These are phyloP conservation scores for Tolypocladium tropicale DNA, from an alignment of 2,329 filamentous ascomycete species.

Conservation along the genomic window DNA sequence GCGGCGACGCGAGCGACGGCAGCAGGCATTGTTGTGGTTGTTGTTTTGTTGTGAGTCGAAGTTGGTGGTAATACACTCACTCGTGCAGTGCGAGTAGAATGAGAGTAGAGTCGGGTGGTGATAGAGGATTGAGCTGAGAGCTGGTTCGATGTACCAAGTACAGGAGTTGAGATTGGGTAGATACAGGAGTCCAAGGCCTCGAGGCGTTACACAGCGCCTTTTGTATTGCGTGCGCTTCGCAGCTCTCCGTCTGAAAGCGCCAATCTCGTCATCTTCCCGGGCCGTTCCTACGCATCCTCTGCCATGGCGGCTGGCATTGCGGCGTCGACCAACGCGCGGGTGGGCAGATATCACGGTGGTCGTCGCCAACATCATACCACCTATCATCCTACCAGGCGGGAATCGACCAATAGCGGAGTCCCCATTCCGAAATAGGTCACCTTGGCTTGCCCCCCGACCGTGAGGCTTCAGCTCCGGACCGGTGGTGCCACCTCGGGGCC, in stretches of 20 bases:
- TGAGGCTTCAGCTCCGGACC: background rate
- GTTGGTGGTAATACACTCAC: background rate
- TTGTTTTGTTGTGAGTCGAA: background rate
- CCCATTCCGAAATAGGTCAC: background rate
- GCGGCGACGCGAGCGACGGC: constrained; percentile 16
- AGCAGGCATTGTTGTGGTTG: constrained; percentile 14
- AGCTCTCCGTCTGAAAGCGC: background rate
- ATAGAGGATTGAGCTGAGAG: background rate
- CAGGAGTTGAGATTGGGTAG: background rate
- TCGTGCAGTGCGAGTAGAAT: background rate
- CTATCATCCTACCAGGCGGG: background rate
- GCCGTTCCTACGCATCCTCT: background rate
- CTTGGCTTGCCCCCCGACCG: background rate
- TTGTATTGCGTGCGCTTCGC: background rate
- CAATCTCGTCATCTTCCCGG: background rate
- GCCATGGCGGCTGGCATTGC: background rate
- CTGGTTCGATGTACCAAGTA: background rate
- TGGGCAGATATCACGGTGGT: background rate
- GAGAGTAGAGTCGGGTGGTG: background rate
- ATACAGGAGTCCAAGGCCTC: background rate
- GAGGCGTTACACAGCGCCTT: background rate
- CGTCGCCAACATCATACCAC: background rate
- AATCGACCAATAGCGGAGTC: background rate
- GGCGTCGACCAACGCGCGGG: background rate
- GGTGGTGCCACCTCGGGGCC: constrained; percentile 1